phyloP scores from a whole-genome alignment of 192 early-diverging fungal genomes.

The Cetraspora pellucida region DNA sequence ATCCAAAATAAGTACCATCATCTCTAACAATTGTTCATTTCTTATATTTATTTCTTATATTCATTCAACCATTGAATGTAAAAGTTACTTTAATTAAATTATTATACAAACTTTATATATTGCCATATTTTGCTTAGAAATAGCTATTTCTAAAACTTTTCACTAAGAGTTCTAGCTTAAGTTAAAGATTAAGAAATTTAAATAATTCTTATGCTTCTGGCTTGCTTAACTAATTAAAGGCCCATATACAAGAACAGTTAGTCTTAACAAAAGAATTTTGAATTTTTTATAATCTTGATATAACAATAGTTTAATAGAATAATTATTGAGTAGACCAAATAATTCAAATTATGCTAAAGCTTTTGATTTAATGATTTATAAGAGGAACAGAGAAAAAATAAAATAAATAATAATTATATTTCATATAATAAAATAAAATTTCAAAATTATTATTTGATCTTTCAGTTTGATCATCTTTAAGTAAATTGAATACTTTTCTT shows the following conservation, averaged over 20 bases:
- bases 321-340: no score
- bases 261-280: neutral
- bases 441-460: no score
- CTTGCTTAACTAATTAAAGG: neutral
- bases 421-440: no score
- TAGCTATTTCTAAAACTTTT: neutral
- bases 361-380: no score
- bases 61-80: neutral
- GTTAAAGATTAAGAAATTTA: conserved; percentile 4
- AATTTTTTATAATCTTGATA: neutral
- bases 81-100: conserved; percentile 5
- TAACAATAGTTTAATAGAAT: no score
- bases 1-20: neutral
- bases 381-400: no score
- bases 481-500: no score
- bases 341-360: no score
- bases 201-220: conserved; percentile 3
- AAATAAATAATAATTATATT: no score
- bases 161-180: neutral
- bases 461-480: no score
- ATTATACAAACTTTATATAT: neutral
- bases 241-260: conserved; percentile 3
- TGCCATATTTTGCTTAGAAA: neutral
- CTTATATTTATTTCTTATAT: conserved; percentile 3
- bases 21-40: conserved; percentile 9